Evolutionary conservation across 257 asterid species (phyloP), one percentile per base, ranked within the genome.

Genomic region (Plectranthus barbatus): DNA sequence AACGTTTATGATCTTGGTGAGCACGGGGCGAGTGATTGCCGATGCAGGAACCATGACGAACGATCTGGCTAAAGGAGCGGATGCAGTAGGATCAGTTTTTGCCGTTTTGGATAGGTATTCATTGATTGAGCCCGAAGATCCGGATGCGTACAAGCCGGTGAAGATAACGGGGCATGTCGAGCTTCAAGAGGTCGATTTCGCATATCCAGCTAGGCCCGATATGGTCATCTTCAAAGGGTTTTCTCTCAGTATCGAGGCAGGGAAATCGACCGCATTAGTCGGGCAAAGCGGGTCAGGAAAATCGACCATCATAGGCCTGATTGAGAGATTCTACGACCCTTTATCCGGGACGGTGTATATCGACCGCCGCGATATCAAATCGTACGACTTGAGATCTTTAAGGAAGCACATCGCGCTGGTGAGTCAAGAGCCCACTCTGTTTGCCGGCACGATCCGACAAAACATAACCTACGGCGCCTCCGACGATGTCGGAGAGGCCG

Each of bases 211-310:
- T 17, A 72, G 98, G 54, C 95, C 92, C 0, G 52, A 80, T 2
- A 74, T 76, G 11, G 56, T 80, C 29, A 81, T 91, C 55, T 83
- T 91, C 20, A 79, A 74, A 50, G 84, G 81, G 36, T 91, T 91
- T n/a, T 83, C 96, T 1, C 70, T 91, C 1, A 56, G 61, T 9
- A 84, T 86, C 3, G 85, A 83, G 60, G 86, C 95, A 1, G 91
- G 95, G 9, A 83, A 83, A 64, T 80, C 98, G 18, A 88, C 95
- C 3, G 96, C 98, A 1, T 29, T 91, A 24, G 96, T 91, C 0
- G 98, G 98, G 12, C 94, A 86, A 41, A 91, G 98, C 39, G 98
- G 98, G 0, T 91, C 94, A 0, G 98, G 98, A 0, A 91, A 91
- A 33, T 91, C 98, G 0, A 88, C 95, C 1, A 77, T 88, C 13